phyloP scores from a whole-genome alignment of 2,329 filamentous ascomycete genomes.

The Nectriaceae sp. region DNA sequence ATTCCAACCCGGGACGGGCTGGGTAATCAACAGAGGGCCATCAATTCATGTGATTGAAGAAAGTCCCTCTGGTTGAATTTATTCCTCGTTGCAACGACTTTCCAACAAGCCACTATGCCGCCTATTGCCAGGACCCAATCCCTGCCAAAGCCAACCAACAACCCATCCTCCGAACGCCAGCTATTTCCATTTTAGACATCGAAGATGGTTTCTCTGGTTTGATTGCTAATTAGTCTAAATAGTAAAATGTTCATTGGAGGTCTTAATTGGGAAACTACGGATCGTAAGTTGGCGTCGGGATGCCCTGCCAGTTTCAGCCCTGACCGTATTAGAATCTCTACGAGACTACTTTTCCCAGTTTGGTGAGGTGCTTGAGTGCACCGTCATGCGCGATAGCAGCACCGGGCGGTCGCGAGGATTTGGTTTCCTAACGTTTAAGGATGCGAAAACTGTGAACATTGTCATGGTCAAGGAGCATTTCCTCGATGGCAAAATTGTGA shows the following conservation, averaged over 20 bases:
- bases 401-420: conserved; percentile 94
- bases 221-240: conserved; percentile 27
- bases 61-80: neutral
- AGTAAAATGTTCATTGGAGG: conserved; percentile 99
- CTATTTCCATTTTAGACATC: conserved; percentile 1
- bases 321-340: conserved; percentile 72
- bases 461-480: conserved; percentile 99
- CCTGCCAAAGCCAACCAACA: conserved; percentile 10
- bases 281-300: conserved; percentile 67
- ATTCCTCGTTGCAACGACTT: conserved; percentile 8
- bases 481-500: conserved; percentile 95
- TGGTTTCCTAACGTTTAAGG: conserved; percentile 96
- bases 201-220: neutral
- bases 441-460: conserved; percentile 96
- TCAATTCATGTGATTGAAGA: too few relatives aligned
- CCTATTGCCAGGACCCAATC: conserved; percentile 14
- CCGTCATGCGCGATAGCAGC: conserved; percentile 97
- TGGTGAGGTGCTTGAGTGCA: conserved; percentile 95
- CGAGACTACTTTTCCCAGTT: conserved; percentile 98
- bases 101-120: conserved; percentile 25
- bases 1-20: too few relatives aligned
- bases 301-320: neutral
- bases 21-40: too few relatives aligned
- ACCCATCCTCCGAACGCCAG: conserved; percentile 6
- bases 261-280: conserved; percentile 98